phyloP scores from a whole-genome alignment of 83 land plant species.

The Picea abies region DNA sequence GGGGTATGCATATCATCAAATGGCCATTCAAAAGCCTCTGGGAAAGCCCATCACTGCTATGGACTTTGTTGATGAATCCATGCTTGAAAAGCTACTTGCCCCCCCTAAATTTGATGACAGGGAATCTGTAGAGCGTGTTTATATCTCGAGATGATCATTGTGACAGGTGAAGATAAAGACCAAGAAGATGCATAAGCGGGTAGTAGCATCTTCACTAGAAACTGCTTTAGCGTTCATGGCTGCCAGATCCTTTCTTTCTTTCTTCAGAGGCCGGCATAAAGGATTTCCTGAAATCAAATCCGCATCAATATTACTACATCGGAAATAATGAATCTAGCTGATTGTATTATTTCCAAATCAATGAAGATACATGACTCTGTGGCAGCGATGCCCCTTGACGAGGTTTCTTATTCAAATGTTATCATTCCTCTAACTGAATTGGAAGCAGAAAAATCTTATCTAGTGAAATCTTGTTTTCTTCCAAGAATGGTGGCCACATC shows the following conservation, averaged over 20 bases:
- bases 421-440: no score
- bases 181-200: not conserved
- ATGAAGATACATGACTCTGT: slow-evolving; percentile 71
- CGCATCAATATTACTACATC: slow-evolving; percentile 56
- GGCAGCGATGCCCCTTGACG: slow-evolving; percentile 74
- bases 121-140: no score
- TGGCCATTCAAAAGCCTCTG: not conserved
- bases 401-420: no score
- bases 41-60: slow-evolving; percentile 8
- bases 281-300: slow-evolving; percentile 59
- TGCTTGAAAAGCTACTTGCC: no score
- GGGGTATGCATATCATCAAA: not conserved
- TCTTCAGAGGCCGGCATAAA: slow-evolving; percentile 7
- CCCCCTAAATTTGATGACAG: no score
- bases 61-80: not conserved
- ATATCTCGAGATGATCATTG: no score
- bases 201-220: not conserved
- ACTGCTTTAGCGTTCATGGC: not conserved
- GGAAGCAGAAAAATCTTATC: no score
- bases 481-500: no score
- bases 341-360: slow-evolving; percentile 64
- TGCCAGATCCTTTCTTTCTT: not conserved
- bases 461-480: no score
- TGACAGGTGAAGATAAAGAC: not conserved
- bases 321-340: slow-evolving; percentile 67